Conservation (phyloP, 768 basidiomycete species). For the Agaricus subrufescens region DNA sequence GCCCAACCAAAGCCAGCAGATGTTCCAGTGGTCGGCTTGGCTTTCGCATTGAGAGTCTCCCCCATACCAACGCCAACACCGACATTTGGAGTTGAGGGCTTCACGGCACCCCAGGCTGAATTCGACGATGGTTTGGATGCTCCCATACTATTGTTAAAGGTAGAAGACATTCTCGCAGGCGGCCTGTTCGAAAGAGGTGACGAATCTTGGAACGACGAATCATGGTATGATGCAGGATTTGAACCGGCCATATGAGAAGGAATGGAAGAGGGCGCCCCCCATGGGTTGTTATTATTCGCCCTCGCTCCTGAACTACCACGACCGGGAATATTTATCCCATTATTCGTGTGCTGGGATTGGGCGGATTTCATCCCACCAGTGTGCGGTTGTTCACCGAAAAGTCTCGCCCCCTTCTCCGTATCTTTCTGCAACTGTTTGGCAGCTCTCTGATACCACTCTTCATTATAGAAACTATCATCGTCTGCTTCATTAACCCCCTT, state of each 20-base stretch:
- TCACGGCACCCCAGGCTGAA: neutral
- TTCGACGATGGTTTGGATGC: neutral
- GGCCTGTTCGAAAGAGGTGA: conserved; percentile 1
- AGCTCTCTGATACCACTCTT: conserved; percentile 4
- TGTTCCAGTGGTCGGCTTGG: conserved; percentile 5
- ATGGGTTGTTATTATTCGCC: neutral
- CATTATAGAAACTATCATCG: neutral
- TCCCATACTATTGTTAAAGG: neutral
- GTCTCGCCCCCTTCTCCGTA: neutral
- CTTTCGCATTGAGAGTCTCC: neutral
- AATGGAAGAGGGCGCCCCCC: neutral
- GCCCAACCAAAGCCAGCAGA: conserved; percentile 1
- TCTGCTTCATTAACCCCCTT: neutral
- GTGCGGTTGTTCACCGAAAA: neutral
- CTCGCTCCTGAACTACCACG: neutral
- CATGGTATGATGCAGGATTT: neutral
- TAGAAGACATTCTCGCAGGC: neutral
- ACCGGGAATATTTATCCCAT: neutral
- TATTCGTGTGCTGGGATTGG: neutral
- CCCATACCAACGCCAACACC: neutral
- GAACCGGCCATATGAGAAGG: neutral
- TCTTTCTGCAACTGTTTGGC: conserved; percentile 3
- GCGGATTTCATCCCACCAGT: neutral
- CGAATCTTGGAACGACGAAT: neutral
- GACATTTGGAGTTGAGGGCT: neutral